Evolutionary conservation across 139 green algal species (phyloP).

Genomic region (Astrephomene gubernaculifera): DNA sequence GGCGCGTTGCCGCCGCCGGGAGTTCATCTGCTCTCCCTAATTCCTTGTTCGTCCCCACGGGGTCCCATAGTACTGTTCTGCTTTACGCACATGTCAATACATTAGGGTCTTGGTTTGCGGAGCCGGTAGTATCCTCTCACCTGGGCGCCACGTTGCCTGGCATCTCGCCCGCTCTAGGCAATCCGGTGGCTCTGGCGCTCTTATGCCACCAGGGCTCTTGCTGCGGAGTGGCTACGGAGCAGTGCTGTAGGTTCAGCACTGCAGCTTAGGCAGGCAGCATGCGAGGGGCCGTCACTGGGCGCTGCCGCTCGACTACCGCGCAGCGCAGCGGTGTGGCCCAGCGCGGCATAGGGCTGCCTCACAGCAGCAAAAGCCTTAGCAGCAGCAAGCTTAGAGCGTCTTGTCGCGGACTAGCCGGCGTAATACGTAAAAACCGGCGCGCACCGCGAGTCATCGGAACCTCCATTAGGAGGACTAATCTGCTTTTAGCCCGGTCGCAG

Average conservation of each 20-base stretch:
- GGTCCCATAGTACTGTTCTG: too few species aligned
- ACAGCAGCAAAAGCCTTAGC: neutral
- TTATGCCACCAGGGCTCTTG: neutral
- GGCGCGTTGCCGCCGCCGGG: too few species aligned
- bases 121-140: too few species aligned
- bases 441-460: neutral
- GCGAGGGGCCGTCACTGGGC: conserved; percentile 8
- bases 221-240: neutral
- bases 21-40: too few species aligned
- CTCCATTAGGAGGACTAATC: neutral
- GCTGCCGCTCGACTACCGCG: conserved; percentile 2
- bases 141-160: too few species aligned
- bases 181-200: too few species aligned
- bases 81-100: too few species aligned
- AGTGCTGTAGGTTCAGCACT: conserved; percentile 13
- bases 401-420: neutral
- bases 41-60: too few species aligned
- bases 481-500: neutral
- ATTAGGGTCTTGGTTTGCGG: too few species aligned
- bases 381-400: neutral
- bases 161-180: too few species aligned
- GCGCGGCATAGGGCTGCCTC: neutral
- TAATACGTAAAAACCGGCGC: neutral
- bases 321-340: neutral
- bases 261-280: conserved; percentile 16